These are phyloP conservation scores for Leishmania guyanensis DNA, from an alignment of 208 protist species.

Conservation along the genomic window DNA sequence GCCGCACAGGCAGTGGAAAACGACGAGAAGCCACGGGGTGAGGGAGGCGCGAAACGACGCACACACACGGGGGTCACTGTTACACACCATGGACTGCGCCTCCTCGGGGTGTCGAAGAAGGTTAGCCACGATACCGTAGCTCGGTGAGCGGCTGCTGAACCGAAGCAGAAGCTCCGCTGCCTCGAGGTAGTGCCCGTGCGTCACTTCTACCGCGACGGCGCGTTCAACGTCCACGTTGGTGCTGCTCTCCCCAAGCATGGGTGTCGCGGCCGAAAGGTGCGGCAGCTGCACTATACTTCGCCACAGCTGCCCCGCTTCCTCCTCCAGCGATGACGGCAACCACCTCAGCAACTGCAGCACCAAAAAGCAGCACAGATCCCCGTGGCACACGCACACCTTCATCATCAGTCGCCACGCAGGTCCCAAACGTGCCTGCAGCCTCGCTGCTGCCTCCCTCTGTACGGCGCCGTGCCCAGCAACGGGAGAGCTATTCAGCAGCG, in stretches of 20 bases:
- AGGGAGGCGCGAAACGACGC: constrained; percentile 59
- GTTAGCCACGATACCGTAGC: constrained; percentile 47
- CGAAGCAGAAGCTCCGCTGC: constrained; percentile 51
- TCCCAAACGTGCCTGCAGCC: constrained; percentile 9
- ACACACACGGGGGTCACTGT: constrained; percentile 43
- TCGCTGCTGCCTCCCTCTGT: neutral
- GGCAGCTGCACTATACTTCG: constrained; percentile 12
- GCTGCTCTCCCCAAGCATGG: constrained; percentile 18
- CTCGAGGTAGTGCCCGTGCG: constrained; percentile 41
- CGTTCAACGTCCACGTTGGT: constrained; percentile 54
- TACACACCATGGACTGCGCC: constrained; percentile 31
- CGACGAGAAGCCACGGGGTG: constrained; percentile 73
- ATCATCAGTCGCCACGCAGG: constrained; percentile 10
- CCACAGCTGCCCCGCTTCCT: constrained; percentile 6
- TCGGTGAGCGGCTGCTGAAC: constrained; percentile 39
- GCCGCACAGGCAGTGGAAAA: constrained; percentile 51
- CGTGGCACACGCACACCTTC: constrained; percentile 20
- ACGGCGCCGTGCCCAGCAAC: neutral
- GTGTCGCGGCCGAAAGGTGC: constrained; percentile 11
- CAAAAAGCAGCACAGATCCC: constrained; percentile 52
- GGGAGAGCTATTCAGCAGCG: constrained; percentile 34
- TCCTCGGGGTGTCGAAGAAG: constrained; percentile 42
- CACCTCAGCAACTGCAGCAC: constrained; percentile 71
- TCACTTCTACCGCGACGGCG: constrained; percentile 67
- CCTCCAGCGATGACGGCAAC: constrained; percentile 41